These are phyloP conservation scores for Aurifilum marmelostoma DNA, from an alignment of 2,329 filamentous ascomycete species.

Conservation along the genomic window DNA sequence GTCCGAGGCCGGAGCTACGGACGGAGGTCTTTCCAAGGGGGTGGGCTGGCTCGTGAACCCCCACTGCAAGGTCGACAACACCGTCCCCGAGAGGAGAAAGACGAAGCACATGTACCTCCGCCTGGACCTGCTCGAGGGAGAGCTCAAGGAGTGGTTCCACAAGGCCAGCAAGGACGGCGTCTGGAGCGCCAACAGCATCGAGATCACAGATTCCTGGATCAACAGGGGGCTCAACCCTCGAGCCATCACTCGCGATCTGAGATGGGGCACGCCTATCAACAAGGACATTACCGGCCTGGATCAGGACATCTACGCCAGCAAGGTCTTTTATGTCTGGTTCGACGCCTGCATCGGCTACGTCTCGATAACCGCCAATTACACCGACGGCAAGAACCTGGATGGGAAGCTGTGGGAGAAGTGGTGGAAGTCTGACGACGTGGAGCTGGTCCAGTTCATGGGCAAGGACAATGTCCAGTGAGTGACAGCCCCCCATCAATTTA, in stretches of 20 bases:
- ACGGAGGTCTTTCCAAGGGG: slow-evolving; percentile 46
- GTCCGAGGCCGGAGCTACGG: slow-evolving; percentile 39
- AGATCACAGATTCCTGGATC: slow-evolving; percentile 81
- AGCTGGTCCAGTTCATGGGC: slow-evolving; percentile 93
- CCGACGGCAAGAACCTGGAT: slow-evolving; percentile 51
- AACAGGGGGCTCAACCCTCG: slow-evolving; percentile 82
- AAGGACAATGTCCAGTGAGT: slow-evolving; percentile 71
- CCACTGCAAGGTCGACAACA: slow-evolving; percentile 87
- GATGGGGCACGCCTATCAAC: slow-evolving; percentile 75
- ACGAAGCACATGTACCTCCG: slow-evolving; percentile 93
- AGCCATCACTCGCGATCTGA: slow-evolving; percentile 89
- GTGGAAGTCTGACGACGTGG: slow-evolving; percentile 89
- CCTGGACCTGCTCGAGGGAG: slow-evolving; percentile 78
- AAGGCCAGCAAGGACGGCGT: slow-evolving; percentile 72
- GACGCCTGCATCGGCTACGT: slow-evolving; percentile 89
- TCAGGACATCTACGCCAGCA: slow-evolving; percentile 58
- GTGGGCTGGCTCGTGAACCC: slow-evolving; percentile 62
- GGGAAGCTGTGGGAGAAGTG: slow-evolving; percentile 83
- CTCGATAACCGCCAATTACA: slow-evolving; percentile 93
- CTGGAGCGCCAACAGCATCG: slow-evolving; percentile 75
- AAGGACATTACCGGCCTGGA: slow-evolving; percentile 52
- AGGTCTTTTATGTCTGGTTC: slow-evolving; percentile 79
- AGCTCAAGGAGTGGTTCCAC: slow-evolving; percentile 77
- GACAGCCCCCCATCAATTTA: neutral
- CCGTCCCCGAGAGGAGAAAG: slow-evolving; percentile 75